A percentile compares a stretch with the other conserved stretches of the same genome.
phyloP scores from a whole-genome alignment of 1,139 yeast species.

The Barnettozyma hawaiiensis region DNA sequence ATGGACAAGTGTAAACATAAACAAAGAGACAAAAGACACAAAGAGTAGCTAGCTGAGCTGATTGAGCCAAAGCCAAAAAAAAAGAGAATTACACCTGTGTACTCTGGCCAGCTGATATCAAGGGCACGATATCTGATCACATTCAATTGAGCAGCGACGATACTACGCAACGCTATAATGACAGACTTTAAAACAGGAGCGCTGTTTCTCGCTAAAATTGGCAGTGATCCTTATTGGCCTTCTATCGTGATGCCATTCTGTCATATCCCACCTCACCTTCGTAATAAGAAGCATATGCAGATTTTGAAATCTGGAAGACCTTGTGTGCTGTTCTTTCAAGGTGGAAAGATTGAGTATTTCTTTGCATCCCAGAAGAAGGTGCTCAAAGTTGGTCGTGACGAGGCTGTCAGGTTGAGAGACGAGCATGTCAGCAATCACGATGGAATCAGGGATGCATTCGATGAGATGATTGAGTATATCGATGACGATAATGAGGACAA shows the following conservation, averaged over 20 bases:
- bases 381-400: not conserved
- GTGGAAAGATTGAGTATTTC: not conserved
- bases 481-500: not conserved
- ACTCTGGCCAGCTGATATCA: too few species aligned
- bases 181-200: slow-evolving; percentile 12
- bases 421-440: not conserved
- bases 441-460: not conserved
- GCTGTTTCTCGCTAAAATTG: slow-evolving; percentile 32
- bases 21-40: too few species aligned
- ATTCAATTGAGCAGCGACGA: too few species aligned
- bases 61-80: too few species aligned
- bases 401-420: not conserved
- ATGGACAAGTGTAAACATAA: too few species aligned
- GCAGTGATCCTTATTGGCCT: slow-evolving; percentile 34
- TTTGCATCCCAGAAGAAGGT: not conserved
- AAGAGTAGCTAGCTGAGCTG: too few species aligned
- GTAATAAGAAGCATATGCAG: not conserved
- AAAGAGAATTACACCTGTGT: too few species aligned
- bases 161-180: too few species aligned
- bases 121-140: too few species aligned
- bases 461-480: not conserved
- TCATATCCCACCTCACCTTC: not conserved
- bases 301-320: not conserved
- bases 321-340: not conserved
- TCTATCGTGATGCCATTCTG: slow-evolving; percentile 4